These are phyloP conservation scores for Protomyces gravidus DNA, from an alignment of 1,139 yeast genomes.

Conservation along the genomic window DNA sequence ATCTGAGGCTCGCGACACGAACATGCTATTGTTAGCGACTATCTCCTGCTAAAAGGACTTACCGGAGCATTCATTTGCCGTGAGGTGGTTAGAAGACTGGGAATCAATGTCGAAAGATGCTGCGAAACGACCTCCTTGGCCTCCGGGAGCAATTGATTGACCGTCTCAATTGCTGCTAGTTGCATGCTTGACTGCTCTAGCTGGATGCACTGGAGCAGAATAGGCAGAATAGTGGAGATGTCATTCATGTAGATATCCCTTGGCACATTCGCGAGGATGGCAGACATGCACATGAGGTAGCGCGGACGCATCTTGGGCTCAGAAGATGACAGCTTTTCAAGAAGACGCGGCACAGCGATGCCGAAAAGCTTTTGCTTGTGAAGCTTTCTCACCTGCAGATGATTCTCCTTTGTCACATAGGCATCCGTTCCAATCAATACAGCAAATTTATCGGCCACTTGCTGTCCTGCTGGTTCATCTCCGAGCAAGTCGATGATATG, in stretches of 20 bases:
- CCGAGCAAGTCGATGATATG: slow-evolving; percentile 44
- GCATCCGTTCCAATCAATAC: slow-evolving; percentile 63
- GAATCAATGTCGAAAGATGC: slow-evolving; percentile 56
- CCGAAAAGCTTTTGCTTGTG: slow-evolving; percentile 77
- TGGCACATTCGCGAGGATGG: slow-evolving; percentile 62
- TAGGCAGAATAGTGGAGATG: slow-evolving; percentile 60
- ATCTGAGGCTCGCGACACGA: slow-evolving; percentile 54
- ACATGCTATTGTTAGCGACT: slow-evolving; percentile 45
- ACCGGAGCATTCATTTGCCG: slow-evolving; percentile 1
- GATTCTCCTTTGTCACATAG: slow-evolving; percentile 54
- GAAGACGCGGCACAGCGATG: slow-evolving; percentile 41
- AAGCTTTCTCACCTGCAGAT: slow-evolving; percentile 58
- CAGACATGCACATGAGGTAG: slow-evolving; percentile 62
- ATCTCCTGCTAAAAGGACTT: neutral
- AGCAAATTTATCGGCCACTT: slow-evolving; percentile 56
- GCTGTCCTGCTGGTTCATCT: slow-evolving; percentile 40
- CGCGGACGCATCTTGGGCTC: slow-evolving; percentile 42
- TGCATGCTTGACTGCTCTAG: slow-evolving; percentile 51
- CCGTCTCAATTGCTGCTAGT: slow-evolving; percentile 52
- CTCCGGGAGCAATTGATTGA: slow-evolving; percentile 51
- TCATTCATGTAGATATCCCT: slow-evolving; percentile 58
- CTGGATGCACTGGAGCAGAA: slow-evolving; percentile 62
- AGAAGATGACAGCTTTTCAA: slow-evolving; percentile 37
- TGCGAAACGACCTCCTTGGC: slow-evolving; percentile 50
- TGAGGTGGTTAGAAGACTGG: slow-evolving; percentile 47